Conservation (phyloP, 495 filamentous ascomycete species). For the Tricharina praecox region DNA sequence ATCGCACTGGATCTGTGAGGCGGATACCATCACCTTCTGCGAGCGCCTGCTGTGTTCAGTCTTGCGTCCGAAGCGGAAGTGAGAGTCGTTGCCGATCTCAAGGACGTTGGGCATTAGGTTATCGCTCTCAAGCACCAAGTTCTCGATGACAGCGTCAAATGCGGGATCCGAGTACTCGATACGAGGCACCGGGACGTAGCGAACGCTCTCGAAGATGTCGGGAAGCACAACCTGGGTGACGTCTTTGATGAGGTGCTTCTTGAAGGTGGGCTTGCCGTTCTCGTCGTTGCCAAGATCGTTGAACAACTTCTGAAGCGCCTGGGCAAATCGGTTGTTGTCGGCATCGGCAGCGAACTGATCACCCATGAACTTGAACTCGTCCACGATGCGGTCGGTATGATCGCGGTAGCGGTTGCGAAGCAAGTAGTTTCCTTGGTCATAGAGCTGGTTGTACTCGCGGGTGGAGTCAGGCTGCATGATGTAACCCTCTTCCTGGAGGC, state of each 20-base stretch:
- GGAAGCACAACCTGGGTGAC: conserved; percentile 75
- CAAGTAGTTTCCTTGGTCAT: conserved; percentile 75
- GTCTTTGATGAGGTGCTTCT: conserved; percentile 80
- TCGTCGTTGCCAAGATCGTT: conserved; percentile 69
- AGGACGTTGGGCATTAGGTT: conserved; percentile 93
- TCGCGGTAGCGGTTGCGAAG: conserved; percentile 73
- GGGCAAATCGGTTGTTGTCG: conserved; percentile 63
- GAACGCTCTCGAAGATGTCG: conserved; percentile 63
- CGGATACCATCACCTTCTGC: conserved; percentile 67
- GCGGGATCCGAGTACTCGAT: conserved; percentile 81
- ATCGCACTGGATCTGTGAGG: conserved; percentile 80
- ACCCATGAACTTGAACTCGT: conserved; percentile 78
- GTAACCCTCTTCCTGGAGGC: conserved; percentile 75
- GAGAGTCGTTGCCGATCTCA: conserved; percentile 83
- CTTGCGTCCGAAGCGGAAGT: conserved; percentile 91
- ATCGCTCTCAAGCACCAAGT: conserved; percentile 85
- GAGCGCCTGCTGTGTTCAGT: conserved; percentile 57
- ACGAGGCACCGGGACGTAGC: conserved; percentile 83
- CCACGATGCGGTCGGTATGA: conserved; percentile 72
- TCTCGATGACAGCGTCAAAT: conserved; percentile 82
- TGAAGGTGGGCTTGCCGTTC: conserved; percentile 72
- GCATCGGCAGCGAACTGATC: conserved; percentile 78
- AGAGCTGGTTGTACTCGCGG: conserved; percentile 64
- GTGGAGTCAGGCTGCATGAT: conserved; percentile 72
- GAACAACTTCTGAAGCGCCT: conserved; percentile 70